Base-by-base conservation (phyloP, 2,329 filamentous ascomycete genomes). In the Geosmithia putterillii region DNA sequence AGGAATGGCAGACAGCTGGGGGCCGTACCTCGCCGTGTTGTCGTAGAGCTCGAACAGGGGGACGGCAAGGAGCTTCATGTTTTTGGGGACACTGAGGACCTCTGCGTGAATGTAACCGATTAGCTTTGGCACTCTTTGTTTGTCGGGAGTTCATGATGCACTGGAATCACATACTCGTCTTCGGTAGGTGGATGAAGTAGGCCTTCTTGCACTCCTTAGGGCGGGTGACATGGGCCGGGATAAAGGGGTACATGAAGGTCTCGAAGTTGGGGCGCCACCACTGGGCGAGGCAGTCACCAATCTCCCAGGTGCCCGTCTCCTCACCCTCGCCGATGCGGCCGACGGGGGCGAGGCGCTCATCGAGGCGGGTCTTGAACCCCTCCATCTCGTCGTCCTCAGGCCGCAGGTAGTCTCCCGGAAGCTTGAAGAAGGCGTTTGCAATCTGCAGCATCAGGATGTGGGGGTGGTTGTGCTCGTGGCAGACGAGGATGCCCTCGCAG, bases 221-320 rank as follows among this genome's bases (percentile, higher is more conserved):
- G 42, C 92, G 74, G 17, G 90, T 95, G 48, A 95, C 87, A 66
- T 98, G 92, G 17, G 89, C 87, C 7, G 92, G 92, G 45, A 96
- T 83, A 64, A 95, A 98, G 1, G 92, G 92, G 61, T 98, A 98
- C 88, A 98, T 95, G 72, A 96, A 96, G 2, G 92, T 96, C 71
- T 98, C 92, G 60, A 96, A 95, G 70, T 96, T 98, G 43, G 92
- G 92, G 45, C 92, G 76, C 88, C 90, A 98, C 92, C 92, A 98
- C 67, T 95, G 89, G 43, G 92, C 90, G 45, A 98, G 73, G 41
- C 89, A 95, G 61, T 96, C 92, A 53, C 86, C 87, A 52, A 98
- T 80, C 61, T 94, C 76, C 92, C 92, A 98, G 58, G 95, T 87
- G 17, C 59, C 62, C 50, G 86, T 85, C 60, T 90, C 89, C 54